Conservation (phyloP, 1,284 basidiomycete genomes). For the Heimioporus punctisporus region DNA sequence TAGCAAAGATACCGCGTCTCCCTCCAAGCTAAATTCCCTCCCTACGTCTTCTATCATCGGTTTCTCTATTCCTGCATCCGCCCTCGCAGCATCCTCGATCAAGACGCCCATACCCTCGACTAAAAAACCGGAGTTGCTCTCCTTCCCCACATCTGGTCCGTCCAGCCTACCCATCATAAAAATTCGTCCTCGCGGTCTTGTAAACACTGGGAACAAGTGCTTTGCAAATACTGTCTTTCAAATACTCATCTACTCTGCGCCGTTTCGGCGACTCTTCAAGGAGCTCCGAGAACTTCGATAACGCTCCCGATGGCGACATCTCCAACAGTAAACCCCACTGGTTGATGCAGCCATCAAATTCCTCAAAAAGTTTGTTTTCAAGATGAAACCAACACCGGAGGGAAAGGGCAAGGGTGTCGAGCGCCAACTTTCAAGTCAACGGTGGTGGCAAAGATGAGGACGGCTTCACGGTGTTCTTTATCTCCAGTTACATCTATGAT, state of each 20-base stretch:
- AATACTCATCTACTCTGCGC: slow-evolving; percentile 87
- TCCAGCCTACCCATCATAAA: slow-evolving; percentile 31
- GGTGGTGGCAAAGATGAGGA: slow-evolving; percentile 34
- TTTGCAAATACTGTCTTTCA: slow-evolving; percentile 97
- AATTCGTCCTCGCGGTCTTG: slow-evolving; percentile 78
- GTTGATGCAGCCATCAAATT: slow-evolving; percentile 87
- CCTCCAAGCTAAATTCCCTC: slow-evolving; percentile 45
- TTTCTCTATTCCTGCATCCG: slow-evolving; percentile 60
- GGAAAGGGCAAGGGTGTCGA: slow-evolving; percentile 37
- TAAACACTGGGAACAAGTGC: slow-evolving; percentile 98
- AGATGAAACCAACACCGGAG: slow-evolving; percentile 17
- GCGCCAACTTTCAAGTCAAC: slow-evolving; percentile 15
- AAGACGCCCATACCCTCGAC: slow-evolving; percentile 39
- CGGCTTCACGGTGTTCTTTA: slow-evolving; percentile 67
- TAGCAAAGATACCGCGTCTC: slow-evolving; percentile 40
- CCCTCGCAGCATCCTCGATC: slow-evolving; percentile 19
- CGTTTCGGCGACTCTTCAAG: slow-evolving; percentile 82
- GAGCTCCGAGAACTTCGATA: slow-evolving; percentile 63
- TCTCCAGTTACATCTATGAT: slow-evolving; percentile 92
- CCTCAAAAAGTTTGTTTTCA: slow-evolving; percentile 73
- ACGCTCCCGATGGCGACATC: slow-evolving; percentile 36
- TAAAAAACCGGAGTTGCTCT: slow-evolving; percentile 58
- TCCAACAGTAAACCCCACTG: slow-evolving; percentile 67
- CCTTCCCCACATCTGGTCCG: slow-evolving; percentile 55
- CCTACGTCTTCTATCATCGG: slow-evolving; percentile 69